Conservation (phyloP, 176 grass and related monocot species). For the Oryza meridionalis region DNA sequence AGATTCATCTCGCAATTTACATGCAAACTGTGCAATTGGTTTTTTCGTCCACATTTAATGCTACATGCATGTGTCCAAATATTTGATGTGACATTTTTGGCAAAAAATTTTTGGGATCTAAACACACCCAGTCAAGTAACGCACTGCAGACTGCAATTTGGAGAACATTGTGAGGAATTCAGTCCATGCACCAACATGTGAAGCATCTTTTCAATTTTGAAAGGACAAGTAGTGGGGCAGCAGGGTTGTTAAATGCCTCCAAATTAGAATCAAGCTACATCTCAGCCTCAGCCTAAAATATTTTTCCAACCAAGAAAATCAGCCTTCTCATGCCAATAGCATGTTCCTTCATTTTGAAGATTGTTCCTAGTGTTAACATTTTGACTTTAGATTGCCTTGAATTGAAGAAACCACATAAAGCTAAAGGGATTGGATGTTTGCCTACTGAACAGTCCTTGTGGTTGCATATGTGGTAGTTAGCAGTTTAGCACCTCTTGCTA, state of each 20-base stretch:
- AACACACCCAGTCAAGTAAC: not conserved
- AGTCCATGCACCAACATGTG: not conserved
- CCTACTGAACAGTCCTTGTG: conserved; percentile 1
- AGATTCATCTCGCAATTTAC: too few species aligned
- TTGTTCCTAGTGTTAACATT: conserved; percentile 48
- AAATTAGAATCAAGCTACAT: conserved; percentile 13
- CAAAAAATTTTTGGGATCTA: too few species aligned
- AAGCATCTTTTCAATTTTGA: conserved; percentile 14
- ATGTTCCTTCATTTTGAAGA: conserved; percentile 39
- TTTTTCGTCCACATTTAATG: too few species aligned
- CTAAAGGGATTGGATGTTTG: conserved; percentile 25
- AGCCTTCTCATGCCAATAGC: conserved; percentile 22
- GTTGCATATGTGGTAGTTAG: conserved; percentile 31
- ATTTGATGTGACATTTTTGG: too few species aligned
- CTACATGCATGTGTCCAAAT: too few species aligned
- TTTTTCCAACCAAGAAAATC: conserved; percentile 22
- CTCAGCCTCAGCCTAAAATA: not conserved
- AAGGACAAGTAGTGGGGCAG: conserved; percentile 36
- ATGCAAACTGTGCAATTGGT: too few species aligned
- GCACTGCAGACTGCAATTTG: not conserved
- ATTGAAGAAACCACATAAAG: conserved; percentile 54
- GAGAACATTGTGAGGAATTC: not conserved
- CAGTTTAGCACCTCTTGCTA: conserved; percentile 3
- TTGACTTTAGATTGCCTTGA: conserved; percentile 62
- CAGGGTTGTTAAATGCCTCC: conserved; percentile 32